phyloP scores from a whole-genome alignment of 768 basidiomycete species.

The Leccinellum luteum region DNA sequence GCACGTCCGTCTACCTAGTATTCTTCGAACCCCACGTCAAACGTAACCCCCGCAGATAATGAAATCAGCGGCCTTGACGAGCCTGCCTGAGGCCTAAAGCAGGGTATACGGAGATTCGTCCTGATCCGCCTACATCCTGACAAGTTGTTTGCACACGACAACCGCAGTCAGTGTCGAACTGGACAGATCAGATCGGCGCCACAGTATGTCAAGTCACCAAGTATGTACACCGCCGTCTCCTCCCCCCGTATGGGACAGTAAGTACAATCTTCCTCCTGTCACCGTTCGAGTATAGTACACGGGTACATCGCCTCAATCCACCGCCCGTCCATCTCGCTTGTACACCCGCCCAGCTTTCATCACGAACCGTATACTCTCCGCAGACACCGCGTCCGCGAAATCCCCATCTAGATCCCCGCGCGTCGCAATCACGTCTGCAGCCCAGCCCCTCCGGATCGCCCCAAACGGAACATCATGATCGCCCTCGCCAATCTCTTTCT shows the following conservation, averaged over 20 bases:
- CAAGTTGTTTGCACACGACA: not conserved
- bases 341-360: conserved; percentile 56
- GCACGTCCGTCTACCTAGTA: not conserved
- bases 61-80: not conserved
- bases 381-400: conserved; percentile 44
- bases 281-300: not conserved
- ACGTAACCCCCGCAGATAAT: not conserved
- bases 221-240: not conserved
- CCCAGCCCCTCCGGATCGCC: conserved; percentile 50
- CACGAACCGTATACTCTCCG: conserved; percentile 49
- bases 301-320: not conserved
- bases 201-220: not conserved
- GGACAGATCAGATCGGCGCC: not conserved
- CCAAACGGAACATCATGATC: conserved; percentile 58
- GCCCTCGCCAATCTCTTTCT: conserved; percentile 30
- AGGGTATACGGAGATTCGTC: not conserved
- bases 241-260: not conserved
- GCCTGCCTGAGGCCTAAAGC: not conserved
- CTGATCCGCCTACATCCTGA: not conserved
- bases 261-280: not conserved
- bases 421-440: conserved; percentile 47
- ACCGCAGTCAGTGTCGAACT: not conserved
- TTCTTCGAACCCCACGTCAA: not conserved
- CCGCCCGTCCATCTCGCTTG: conserved; percentile 35
- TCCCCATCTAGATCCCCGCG: conserved; percentile 36